Base-by-base conservation (phyloP, 2,329 filamentous ascomycete genomes). In the Anthostomella pinea region DNA sequence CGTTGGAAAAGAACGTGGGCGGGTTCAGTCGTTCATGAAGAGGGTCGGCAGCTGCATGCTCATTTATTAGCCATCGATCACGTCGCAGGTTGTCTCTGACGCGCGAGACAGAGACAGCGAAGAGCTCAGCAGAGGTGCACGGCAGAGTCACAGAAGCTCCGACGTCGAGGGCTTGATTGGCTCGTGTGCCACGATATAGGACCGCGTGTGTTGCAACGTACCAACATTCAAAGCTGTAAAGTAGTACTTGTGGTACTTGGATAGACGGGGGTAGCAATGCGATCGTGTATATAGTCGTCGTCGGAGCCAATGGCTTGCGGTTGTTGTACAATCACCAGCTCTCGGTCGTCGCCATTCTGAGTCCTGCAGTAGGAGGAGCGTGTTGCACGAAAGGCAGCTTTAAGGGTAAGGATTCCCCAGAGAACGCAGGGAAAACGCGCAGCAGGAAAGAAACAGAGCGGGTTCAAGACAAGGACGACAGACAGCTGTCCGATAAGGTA, bases 21-120 rank as follows among this genome's bases (percentile, higher is more conserved):
- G 17, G 17, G 25, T 16, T 27, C 25, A 27, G 17, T 16, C 15
- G 9, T 27, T 16, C 17, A 16, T 15, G 25, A 13, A 27, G 15
- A 27, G n/a, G n/a, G n/a, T n/a, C n/a, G n/a, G 25, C 17, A 27
- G 13, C 25, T 27, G 25, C 25, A 27, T 27, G 25, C 9, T 13
- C 13, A n/a, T 15, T 27, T 15, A 15, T 27, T 27, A 27, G 25
- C 25, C 10, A 27, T 27, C 25, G 13, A 27, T 27, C 25, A 27
- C 25, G 13, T 27, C 17, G 25, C 25, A 27, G 25, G 25, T 27
- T 27, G 25, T 27, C n/a, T n/a, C n/a, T n/a, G n/a, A n/a, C n/a
- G n/a, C n/a, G n/a, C n/a, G n/a, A n/a, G n/a, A n/a, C n/a, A n/a
- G n/a, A n/a, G n/a, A n/a, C n/a, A n/a, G n/a, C n/a, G n/a, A n/a